phyloP scores from a whole-genome alignment of 352 stramenopile genomes.

The Halophytophthora batemanensis region DNA sequence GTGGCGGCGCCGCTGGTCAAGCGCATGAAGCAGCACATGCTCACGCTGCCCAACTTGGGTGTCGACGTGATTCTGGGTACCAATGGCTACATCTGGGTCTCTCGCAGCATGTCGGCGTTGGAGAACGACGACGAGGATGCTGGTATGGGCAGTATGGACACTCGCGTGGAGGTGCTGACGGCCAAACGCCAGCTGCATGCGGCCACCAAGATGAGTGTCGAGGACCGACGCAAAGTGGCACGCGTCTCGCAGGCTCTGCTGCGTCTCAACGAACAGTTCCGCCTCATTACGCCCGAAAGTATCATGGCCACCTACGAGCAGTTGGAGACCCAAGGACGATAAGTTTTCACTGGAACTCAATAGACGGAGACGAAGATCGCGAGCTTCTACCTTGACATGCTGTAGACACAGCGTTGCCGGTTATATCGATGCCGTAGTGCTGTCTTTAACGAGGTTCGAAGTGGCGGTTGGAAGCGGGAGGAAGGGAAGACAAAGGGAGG shows the following conservation, averaged over 20 bases:
- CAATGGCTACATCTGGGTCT: constrained; percentile 96
- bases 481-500: too few species aligned
- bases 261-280: constrained; percentile 86
- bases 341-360: too few species aligned
- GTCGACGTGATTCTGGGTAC: constrained; percentile 93
- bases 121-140: constrained; percentile 45
- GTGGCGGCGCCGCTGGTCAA: constrained; percentile 91
- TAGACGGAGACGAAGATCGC: too few species aligned
- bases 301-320: constrained; percentile 86
- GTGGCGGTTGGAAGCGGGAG: too few species aligned
- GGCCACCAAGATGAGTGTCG: constrained; percentile 59
- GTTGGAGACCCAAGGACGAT: constrained; percentile 30
- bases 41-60: constrained; percentile 68
- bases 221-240: constrained; percentile 84
- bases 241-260: constrained; percentile 88
- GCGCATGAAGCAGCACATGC: constrained; percentile 94
- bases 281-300: constrained; percentile 90
- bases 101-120: constrained; percentile 72
- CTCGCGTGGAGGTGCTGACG: constrained; percentile 88
- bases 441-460: too few species aligned
- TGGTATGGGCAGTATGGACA: constrained; percentile 67
- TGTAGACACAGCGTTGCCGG: too few species aligned
- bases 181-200: constrained; percentile 90
- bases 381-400: too few species aligned
- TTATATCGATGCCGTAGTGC: too few species aligned